Percentiles rank a stretch among this genome's conserved stretches.
phyloP scores from a whole-genome alignment of 2,329 filamentous ascomycete genomes.

The Mollisiaceae sp. region DNA sequence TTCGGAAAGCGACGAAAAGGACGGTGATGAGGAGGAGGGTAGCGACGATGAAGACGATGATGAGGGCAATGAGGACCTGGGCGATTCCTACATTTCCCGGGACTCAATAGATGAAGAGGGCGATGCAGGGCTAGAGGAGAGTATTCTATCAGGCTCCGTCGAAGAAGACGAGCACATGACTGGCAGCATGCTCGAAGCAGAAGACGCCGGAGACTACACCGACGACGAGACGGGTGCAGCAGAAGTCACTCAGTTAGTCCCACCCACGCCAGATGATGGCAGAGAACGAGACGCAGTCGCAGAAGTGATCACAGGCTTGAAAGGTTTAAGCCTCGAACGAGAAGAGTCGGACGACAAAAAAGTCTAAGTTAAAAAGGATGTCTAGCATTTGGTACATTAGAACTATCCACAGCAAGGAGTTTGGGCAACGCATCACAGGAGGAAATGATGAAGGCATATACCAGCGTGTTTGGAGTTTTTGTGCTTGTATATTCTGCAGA shows the following conservation, averaged over 20 bases:
- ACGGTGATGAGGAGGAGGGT: constrained; percentile 58
- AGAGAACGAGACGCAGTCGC: constrained; percentile 55
- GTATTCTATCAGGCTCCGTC: constrained; percentile 35
- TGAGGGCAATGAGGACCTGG: constrained; percentile 55
- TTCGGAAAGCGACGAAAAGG: constrained; percentile 70
- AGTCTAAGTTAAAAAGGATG: constrained; percentile 22
- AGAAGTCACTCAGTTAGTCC: background rate
- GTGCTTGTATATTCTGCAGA: constrained; percentile 6
- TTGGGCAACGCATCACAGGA: constrained; percentile 12
- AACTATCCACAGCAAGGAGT: constrained; percentile 17
- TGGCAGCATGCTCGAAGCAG: constrained; percentile 40
- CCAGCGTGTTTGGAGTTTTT: constrained; percentile 23
- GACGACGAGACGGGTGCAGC: constrained; percentile 28
- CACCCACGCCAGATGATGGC: background rate
- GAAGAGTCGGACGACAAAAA: constrained; percentile 33
- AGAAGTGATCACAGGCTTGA: constrained; percentile 64
- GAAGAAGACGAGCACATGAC: constrained; percentile 38
- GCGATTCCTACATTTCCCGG: constrained; percentile 62
- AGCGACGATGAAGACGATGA: constrained; percentile 55
- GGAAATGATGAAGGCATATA: constrained; percentile 23
- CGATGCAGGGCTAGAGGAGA: constrained; percentile 38
- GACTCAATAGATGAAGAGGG: constrained; percentile 55
- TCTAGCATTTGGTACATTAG: constrained; percentile 7
- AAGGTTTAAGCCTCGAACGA: constrained; percentile 55
- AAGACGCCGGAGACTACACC: constrained; percentile 43